phyloP scores from a whole-genome alignment of 2,329 filamentous ascomycete genomes.

The Intubia oerlemansii region DNA sequence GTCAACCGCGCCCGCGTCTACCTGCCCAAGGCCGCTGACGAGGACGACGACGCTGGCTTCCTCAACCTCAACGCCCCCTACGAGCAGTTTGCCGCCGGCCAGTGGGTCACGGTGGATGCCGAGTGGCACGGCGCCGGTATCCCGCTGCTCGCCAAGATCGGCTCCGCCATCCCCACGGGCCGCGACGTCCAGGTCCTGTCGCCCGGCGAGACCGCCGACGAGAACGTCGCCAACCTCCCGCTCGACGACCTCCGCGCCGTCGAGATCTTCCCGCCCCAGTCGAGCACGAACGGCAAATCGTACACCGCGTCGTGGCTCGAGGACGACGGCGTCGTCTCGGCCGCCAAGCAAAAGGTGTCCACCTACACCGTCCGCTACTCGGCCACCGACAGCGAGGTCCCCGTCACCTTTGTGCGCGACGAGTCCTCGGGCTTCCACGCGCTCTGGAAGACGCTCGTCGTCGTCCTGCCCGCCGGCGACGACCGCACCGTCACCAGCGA shows the following conservation, averaged over 20 bases:
- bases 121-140: constrained; percentile 14
- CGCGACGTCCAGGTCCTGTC: constrained; percentile 9
- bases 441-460: constrained; percentile 10
- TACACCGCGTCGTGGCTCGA: constrained; percentile 13
- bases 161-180: constrained; percentile 15
- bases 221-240: constrained; percentile 12
- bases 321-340: constrained; percentile 12
- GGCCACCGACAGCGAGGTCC: constrained; percentile 6
- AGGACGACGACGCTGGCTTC: constrained; percentile 23
- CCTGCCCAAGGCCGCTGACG: constrained; percentile 29
- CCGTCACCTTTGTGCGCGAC: neutral
- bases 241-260: constrained; percentile 14
- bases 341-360: constrained; percentile 10
- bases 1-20: constrained; percentile 34
- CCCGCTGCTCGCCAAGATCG: constrained; percentile 13
- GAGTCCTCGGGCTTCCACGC: constrained; percentile 11
- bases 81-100: constrained; percentile 20
- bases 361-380: constrained; percentile 9
- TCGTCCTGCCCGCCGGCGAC: constrained; percentile 13
- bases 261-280: constrained; percentile 14
- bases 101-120: constrained; percentile 13
- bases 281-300: neutral
- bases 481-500: constrained; percentile 10
- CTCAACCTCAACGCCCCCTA: constrained; percentile 35
- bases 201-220: constrained; percentile 7